A percentile compares a stretch with the other conserved stretches of the same genome.
phyloP scores from a whole-genome alignment of 2,329 filamentous ascomycete species.

The Fusarium scirpi region DNA sequence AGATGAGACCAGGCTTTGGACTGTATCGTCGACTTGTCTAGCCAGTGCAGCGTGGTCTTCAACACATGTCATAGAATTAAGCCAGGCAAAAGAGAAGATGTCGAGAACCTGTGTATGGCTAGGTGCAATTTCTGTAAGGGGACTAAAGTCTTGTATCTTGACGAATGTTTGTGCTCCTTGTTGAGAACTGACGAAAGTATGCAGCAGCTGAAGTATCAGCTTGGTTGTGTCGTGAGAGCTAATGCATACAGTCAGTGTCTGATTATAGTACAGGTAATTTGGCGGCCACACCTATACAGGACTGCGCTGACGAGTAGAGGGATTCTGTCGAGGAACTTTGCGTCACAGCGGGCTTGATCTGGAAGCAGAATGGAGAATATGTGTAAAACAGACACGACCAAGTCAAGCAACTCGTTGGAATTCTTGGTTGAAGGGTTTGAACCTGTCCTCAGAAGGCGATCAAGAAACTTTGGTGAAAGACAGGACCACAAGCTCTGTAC shows the following conservation, averaged over 20 bases:
- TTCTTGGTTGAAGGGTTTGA: slow-evolving; percentile 58
- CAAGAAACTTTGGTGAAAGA: slow-evolving; percentile 72
- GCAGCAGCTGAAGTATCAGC: slow-evolving; percentile 68
- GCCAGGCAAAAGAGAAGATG: slow-evolving; percentile 68
- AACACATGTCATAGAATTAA: slow-evolving; percentile 57
- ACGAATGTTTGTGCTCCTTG: slow-evolving; percentile 64
- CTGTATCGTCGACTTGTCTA: slow-evolving; percentile 59
- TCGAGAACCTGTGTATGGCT: slow-evolving; percentile 66
- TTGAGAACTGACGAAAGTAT: slow-evolving; percentile 65
- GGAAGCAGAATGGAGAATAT: slow-evolving; percentile 71
- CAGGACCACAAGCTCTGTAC: slow-evolving; percentile 68
- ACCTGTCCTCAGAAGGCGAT: slow-evolving; percentile 70
- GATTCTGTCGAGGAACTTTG: slow-evolving; percentile 65
- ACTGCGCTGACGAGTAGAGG: slow-evolving; percentile 65
- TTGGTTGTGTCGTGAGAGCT: slow-evolving; percentile 66
- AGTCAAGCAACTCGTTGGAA: slow-evolving; percentile 70
- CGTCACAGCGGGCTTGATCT: slow-evolving; percentile 56
- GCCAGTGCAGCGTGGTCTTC: slow-evolving; percentile 50
- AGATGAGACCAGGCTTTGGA: slow-evolving; percentile 62
- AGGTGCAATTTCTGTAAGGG: slow-evolving; percentile 68
- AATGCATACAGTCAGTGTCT: not conserved
- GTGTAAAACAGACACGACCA: slow-evolving; percentile 72
- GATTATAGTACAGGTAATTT: not conserved
- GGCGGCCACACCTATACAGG: slow-evolving; percentile 61
- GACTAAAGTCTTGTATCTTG: slow-evolving; percentile 62